Conservation (phyloP, 192 early-diverging fungal species). For the Lobosporangium transversale region DNA sequence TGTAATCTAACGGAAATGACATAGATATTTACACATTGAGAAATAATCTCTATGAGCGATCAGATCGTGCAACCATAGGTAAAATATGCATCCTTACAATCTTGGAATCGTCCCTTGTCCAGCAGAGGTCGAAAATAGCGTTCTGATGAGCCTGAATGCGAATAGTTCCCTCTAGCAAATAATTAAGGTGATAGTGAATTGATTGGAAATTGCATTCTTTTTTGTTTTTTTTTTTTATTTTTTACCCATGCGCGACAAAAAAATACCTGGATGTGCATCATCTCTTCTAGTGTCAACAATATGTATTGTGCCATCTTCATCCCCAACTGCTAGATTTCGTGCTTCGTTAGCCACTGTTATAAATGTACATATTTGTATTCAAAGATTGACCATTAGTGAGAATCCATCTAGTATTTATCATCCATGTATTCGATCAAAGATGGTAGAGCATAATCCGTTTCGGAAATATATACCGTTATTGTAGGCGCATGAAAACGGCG, state of each 20-base stretch:
- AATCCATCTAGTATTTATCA: too few relatives aligned
- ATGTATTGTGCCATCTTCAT: conserved; percentile 72
- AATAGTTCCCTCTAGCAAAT: conserved; percentile 3
- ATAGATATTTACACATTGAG: too few relatives aligned
- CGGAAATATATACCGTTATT: conserved; percentile 47
- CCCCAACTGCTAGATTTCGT: conserved; percentile 70
- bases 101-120: conserved; percentile 73
- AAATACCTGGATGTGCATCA: conserved; percentile 43
- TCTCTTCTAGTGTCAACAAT: conserved; percentile 67
- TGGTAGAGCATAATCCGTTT: too few relatives aligned
- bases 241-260: not conserved
- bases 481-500: conserved; percentile 47
- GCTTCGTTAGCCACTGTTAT: conserved; percentile 60
- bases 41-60: not conserved
- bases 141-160: conserved; percentile 76
- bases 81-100: conserved; percentile 52
- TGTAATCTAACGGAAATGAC: conserved; percentile 58
- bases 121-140: conserved; percentile 85
- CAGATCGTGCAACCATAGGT: not conserved
- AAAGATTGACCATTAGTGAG: too few relatives aligned
- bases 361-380: too few relatives aligned
- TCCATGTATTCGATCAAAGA: too few relatives aligned
- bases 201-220: not conserved
- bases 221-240: not conserved
- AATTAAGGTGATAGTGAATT: not conserved